Evolutionary conservation across 2,329 filamentous ascomycete species (phyloP).

Genomic region (Neoarthrinium moseri): DNA sequence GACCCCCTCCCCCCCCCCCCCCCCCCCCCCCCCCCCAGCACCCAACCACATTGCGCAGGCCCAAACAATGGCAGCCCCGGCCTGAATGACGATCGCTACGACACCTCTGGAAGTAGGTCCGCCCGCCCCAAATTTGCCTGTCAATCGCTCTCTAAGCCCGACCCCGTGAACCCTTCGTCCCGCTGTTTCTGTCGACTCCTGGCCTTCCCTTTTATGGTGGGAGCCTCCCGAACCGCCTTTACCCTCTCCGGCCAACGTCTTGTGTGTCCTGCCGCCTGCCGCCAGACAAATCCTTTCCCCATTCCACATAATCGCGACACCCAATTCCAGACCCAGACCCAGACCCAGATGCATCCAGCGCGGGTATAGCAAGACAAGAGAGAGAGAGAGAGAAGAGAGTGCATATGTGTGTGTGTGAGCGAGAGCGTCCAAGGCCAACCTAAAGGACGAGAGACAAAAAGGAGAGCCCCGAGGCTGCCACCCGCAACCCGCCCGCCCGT

Average conservation of each 20-base stretch:
- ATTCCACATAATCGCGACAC: background rate
- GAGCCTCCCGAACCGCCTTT: background rate
- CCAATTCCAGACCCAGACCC: background rate
- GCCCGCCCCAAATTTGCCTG: slow-evolving; percentile 9
- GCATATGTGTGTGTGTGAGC: background rate
- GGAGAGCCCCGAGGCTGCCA: no score
- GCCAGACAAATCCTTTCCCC: background rate
- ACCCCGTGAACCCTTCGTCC: slow-evolving; percentile 2
- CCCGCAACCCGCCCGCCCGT: no score
- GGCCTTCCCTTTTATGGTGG: slow-evolving; percentile 4
- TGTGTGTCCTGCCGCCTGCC: background rate
- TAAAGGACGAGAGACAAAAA: no score
- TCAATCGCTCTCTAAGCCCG: slow-evolving; percentile 1
- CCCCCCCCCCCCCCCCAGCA: no score
- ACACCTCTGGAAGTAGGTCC: slow-evolving; percentile 5
- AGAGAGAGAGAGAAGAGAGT: background rate
- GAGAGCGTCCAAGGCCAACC: background rate
- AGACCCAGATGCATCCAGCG: background rate
- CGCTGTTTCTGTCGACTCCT: background rate
- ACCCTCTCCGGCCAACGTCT: background rate
- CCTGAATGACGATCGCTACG: slow-evolving; percentile 10
- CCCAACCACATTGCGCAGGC: slow-evolving; percentile 10
- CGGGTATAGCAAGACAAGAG: background rate
- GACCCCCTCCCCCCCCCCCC: no score
- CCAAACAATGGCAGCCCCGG: slow-evolving; percentile 14